Conservation (phyloP, 2,329 filamentous ascomycete genomes). For the Hymenoscyphus infarciens region DNA sequence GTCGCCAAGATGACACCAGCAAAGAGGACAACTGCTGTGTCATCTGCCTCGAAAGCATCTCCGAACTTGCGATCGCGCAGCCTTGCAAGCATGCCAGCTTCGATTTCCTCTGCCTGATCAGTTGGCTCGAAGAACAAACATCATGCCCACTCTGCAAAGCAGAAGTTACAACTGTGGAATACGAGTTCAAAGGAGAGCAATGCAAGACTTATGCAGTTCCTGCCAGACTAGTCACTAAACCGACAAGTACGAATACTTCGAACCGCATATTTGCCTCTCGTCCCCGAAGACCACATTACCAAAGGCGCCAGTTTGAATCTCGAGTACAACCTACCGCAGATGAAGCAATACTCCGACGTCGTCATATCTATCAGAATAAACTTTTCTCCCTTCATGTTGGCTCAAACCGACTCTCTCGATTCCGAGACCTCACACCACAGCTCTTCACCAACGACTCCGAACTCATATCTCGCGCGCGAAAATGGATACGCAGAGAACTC, state of each 20-base stretch:
- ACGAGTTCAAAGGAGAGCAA: constrained; percentile 53
- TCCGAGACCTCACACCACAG: constrained; percentile 67
- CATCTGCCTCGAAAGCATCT: constrained; percentile 78
- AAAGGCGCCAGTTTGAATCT: constrained; percentile 15
- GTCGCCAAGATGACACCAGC: constrained; percentile 30
- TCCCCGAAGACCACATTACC: constrained; percentile 18
- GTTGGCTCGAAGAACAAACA: constrained; percentile 71
- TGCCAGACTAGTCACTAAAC: constrained; percentile 21
- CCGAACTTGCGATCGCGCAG: constrained; percentile 65
- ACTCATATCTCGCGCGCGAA: constrained; percentile 71
- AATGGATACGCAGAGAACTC: constrained; percentile 80
- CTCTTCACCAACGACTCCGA: constrained; percentile 61
- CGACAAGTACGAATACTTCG: constrained; percentile 12
- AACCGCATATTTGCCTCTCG: constrained; percentile 16
- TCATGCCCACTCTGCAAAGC: constrained; percentile 77
- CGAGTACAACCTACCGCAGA: constrained; percentile 21
- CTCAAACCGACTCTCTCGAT: constrained; percentile 72
- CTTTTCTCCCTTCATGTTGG: constrained; percentile 81
- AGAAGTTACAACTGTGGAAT: constrained; percentile 55
- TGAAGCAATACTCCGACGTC: constrained; percentile 49
- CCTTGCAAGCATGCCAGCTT: constrained; percentile 81
- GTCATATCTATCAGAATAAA: constrained; percentile 67
- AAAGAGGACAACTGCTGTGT: constrained; percentile 60
- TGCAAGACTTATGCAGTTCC: constrained; percentile 58
- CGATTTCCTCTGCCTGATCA: constrained; percentile 79